Evolutionary conservation across 2,329 filamentous ascomycete genomes (phyloP).

Genomic region (Fusarium setosum): DNA sequence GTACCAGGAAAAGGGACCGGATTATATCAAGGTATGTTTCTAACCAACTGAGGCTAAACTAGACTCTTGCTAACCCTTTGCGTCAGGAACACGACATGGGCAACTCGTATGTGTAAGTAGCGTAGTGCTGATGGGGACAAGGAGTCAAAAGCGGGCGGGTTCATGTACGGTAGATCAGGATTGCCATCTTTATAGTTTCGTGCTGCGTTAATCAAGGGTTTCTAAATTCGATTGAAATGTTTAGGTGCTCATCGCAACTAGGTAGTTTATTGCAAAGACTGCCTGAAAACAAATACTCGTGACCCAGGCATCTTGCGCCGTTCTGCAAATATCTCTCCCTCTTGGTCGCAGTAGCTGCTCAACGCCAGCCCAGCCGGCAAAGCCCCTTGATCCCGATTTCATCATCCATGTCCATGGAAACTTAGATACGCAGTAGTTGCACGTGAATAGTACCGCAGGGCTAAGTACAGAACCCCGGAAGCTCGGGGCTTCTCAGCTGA

Average conservation of each 20-base stretch:
- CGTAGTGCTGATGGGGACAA: slow-evolving; percentile 22
- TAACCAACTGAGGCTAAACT: not conserved
- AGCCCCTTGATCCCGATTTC: not conserved
- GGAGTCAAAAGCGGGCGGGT: slow-evolving; percentile 40
- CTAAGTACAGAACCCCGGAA: not conserved
- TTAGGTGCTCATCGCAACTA: not conserved
- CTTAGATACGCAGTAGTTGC: slow-evolving; percentile 9
- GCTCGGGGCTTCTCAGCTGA: slow-evolving; percentile 12
- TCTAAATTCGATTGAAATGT: slow-evolving; percentile 13
- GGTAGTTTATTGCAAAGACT: slow-evolving; percentile 3
- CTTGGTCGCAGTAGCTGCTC: slow-evolving; percentile 5
- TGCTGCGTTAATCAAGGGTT: slow-evolving; percentile 29
- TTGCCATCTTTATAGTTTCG: slow-evolving; percentile 16
- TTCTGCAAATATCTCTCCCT: not conserved
- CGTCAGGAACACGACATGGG: slow-evolving; percentile 73
- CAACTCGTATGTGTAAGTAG: slow-evolving; percentile 64
- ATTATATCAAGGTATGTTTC: slow-evolving; percentile 84
- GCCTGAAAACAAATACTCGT: not conserved
- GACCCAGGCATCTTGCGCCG: not conserved
- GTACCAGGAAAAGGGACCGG: slow-evolving; percentile 90
- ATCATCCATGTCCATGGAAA: slow-evolving; percentile 2
- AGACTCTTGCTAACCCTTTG: slow-evolving; percentile 23
- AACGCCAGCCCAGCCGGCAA: slow-evolving; percentile 7
- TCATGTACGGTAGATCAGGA: slow-evolving; percentile 33
- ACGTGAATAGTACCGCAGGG: slow-evolving; percentile 1